These are phyloP conservation scores for Tylopilus sp. DNA, from an alignment of 768 basidiomycete genomes.

Conservation along the genomic window DNA sequence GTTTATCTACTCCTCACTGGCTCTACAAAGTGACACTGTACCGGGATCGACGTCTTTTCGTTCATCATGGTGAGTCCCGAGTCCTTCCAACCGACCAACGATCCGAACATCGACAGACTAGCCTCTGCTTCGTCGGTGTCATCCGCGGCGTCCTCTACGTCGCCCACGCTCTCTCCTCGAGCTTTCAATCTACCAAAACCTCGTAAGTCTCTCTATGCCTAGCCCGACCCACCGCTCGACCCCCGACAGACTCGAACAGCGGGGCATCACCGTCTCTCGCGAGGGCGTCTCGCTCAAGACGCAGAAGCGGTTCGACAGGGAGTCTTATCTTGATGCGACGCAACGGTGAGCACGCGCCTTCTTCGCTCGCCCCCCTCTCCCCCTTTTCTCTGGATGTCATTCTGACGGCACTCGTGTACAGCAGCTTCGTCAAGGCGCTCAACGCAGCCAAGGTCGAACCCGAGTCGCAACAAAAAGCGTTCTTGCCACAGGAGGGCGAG, in stretches of 20 bases:
- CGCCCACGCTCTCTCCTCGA: slow-evolving; percentile 38
- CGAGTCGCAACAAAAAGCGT: too few species aligned
- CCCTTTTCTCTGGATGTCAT: too few species aligned
- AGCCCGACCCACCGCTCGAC: neutral
- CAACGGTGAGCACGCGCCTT: slow-evolving; percentile 42
- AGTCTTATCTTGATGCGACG: too few species aligned
- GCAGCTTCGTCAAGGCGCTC: slow-evolving; percentile 53
- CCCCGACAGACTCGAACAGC: slow-evolving; percentile 40
- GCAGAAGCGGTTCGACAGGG: too few species aligned
- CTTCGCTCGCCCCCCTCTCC: neutral
- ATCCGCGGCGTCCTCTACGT: slow-evolving; percentile 42
- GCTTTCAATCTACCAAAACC: slow-evolving; percentile 49
- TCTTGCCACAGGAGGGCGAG: too few species aligned
- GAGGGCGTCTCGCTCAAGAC: slow-evolving; percentile 67
- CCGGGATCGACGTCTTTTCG: slow-evolving; percentile 16
- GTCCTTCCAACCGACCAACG: too few species aligned
- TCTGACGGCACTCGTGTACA: neutral
- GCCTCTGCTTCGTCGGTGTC: slow-evolving; percentile 44
- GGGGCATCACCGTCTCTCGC: slow-evolving; percentile 54
- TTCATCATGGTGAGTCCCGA: slow-evolving; percentile 9
- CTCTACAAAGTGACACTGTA: too few species aligned
- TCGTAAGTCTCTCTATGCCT: slow-evolving; percentile 54
- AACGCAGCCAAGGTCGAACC: slow-evolving; percentile 40
- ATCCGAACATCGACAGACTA: slow-evolving; percentile 23
- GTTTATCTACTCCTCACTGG: too few species aligned